Percentiles rank a stretch among this genome's conserved stretches.
These are phyloP conservation scores for Yamagishiella unicocca DNA, from an alignment of 139 green algal species.

Conservation along the genomic window DNA sequence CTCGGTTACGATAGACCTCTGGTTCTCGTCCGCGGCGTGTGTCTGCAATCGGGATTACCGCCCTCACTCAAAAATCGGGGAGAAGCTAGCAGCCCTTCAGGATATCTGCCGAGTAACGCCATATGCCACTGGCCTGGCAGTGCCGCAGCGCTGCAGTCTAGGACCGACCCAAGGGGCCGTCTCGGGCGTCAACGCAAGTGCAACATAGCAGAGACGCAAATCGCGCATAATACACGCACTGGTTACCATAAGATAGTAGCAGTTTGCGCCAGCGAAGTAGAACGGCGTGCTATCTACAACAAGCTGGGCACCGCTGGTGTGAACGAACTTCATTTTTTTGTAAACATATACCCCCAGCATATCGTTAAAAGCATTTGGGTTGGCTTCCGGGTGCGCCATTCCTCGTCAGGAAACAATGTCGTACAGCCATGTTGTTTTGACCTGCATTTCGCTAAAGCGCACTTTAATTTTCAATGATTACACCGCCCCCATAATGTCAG, in stretches of 20 bases:
- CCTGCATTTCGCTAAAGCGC: no score
- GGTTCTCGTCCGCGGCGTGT: slow-evolving; percentile 34
- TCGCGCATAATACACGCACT: not conserved
- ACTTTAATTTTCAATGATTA: no score
- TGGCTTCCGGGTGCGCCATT: no score
- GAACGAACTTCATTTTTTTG: not conserved
- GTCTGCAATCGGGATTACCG: slow-evolving; percentile 46
- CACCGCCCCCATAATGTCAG: no score
- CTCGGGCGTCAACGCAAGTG: not conserved
- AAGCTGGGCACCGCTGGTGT: not conserved
- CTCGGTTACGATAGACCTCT: slow-evolving; percentile 34
- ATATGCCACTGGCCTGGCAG: no score
- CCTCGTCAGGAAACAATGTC: no score
- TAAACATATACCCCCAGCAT: not conserved
- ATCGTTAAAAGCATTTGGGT: no score
- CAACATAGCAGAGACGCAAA: not conserved
- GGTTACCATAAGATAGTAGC: slow-evolving; percentile 78
- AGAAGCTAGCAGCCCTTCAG: no score
- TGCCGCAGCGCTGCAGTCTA: not conserved
- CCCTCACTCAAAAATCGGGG: no score
- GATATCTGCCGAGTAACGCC: no score
- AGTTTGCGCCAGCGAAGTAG: slow-evolving; percentile 78
- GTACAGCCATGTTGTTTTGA: no score
- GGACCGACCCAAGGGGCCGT: slow-evolving; percentile 5
- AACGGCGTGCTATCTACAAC: slow-evolving; percentile 36